Percentiles rank a stretch among this genome's conserved stretches.
Evolutionary conservation across 108 stramenopile species (phyloP).

Genomic region (Heterococcus sp.): DNA sequence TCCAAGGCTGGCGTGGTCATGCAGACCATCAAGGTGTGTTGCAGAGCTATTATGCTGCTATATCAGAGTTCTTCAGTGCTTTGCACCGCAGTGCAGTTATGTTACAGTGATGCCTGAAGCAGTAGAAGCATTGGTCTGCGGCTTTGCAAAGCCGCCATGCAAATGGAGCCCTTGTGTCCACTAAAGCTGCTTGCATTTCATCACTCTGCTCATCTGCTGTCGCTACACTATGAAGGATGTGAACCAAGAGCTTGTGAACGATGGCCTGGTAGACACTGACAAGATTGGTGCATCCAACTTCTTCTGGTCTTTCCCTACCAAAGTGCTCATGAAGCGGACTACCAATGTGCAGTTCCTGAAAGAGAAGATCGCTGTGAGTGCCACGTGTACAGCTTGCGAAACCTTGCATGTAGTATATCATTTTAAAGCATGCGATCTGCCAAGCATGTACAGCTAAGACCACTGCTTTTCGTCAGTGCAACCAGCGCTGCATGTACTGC

Average conservation of each 20-base stretch:
- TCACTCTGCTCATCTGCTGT: background rate
- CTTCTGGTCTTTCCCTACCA: constrained; percentile 56
- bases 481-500: too few species aligned
- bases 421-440: too few species aligned
- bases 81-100: background rate
- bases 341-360: constrained; percentile 21
- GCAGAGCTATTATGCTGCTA: background rate
- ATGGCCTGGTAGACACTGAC: constrained; percentile 48
- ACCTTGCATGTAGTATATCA: too few species aligned
- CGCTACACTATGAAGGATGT: constrained; percentile 30
- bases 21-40: too few species aligned
- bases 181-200: background rate
- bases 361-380: constrained; percentile 13
- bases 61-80: background rate
- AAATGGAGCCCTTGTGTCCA: background rate
- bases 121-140: background rate
- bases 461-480: too few species aligned
- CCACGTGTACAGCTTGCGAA: too few species aligned
- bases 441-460: too few species aligned
- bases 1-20: too few species aligned
- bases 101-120: background rate
- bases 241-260: constrained; percentile 52
- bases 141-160: background rate
- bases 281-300: constrained; percentile 55
- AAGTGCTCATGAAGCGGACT: constrained; percentile 12